Evolutionary conservation across 2,329 filamentous ascomycete species (phyloP).

Genomic region (Lasiodiplodia hormozganensis): DNA sequence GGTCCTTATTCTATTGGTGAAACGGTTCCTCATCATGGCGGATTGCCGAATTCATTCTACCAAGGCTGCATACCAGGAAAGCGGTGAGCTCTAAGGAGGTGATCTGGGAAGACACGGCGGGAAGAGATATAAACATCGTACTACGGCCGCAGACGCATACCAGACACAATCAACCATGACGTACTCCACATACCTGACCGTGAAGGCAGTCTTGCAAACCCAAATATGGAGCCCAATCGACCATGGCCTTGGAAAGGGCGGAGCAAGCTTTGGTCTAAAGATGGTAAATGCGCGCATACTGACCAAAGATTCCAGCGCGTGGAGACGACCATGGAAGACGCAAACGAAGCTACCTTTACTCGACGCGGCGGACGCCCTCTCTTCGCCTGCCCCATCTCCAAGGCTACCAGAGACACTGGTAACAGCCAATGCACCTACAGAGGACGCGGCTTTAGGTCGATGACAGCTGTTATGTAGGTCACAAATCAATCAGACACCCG

Average conservation of each 20-base stretch:
- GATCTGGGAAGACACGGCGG: no score
- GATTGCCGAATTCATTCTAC: no score
- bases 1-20: no score
- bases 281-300: not conserved
- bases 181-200: no score
- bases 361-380: not conserved
- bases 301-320: not conserved
- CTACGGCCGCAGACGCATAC: no score
- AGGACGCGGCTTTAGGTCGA: not conserved
- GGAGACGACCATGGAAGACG: fast-evolving
- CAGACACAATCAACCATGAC: no score
- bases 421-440: not conserved
- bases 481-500: not conserved
- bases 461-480: not conserved
- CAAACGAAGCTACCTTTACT: not conserved
- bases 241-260: no score
- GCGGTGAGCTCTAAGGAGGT: no score
- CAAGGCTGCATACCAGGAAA: no score
- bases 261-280: no score
- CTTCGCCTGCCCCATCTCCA: not conserved
- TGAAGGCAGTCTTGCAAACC: not conserved
- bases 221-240: not conserved
- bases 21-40: no score
- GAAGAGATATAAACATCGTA: no score
- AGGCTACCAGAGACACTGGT: not conserved